Evolutionary conservation across 1,139 yeast genomes (phyloP), one percentile per base, ranked within the genome.

Genomic region (Suhomyces taliae): DNA sequence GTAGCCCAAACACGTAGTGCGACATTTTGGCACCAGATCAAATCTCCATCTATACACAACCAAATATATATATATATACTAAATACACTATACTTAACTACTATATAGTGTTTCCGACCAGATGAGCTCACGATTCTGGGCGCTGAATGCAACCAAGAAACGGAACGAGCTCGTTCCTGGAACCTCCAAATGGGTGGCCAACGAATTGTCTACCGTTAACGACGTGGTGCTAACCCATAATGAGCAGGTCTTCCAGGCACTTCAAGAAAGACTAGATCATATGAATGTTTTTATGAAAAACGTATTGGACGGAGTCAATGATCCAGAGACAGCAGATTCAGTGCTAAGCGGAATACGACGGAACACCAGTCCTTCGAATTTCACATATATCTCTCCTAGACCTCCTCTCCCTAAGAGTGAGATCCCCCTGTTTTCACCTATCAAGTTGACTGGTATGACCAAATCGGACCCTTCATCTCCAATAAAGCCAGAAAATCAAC

Each of bases 111-210:
- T 19, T 19, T 19, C 6, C 24, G 4, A 19, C 24, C 24, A 19
- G 3, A 63, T 62, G 66, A 57, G 64, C 47, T 59, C 67, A 38
- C 57, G 57, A 31, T 61, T 67, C 53, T 71, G 76, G 76, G 73
- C 71, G 26, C 58, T 68, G 41, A 58, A 59, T 36, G 73, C 73
- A 36, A 63, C 72, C 43, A 60, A 59, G 52, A 62, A 60, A 49
- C 55, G 55, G 32, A 53, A 55, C 35, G 67, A 59, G 39, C 55
- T 59, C n/a, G 70, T 68, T 4, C 74, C 76, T 1, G 77, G 76
- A 2, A 62, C 74, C 4, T 69, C 76, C 8, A 62, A 60, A 51
- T 72, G 74, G 74, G 65, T 72, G 8, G 69, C 74, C 10, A 61
- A 60, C 36, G 72, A 69, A 49, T 52, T 71, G 39, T 58, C 62